A percentile compares a stretch with the other conserved stretches of the same genome.
phyloP scores from a whole-genome alignment of 257 asterid species.

The Linaria vulgaris region DNA sequence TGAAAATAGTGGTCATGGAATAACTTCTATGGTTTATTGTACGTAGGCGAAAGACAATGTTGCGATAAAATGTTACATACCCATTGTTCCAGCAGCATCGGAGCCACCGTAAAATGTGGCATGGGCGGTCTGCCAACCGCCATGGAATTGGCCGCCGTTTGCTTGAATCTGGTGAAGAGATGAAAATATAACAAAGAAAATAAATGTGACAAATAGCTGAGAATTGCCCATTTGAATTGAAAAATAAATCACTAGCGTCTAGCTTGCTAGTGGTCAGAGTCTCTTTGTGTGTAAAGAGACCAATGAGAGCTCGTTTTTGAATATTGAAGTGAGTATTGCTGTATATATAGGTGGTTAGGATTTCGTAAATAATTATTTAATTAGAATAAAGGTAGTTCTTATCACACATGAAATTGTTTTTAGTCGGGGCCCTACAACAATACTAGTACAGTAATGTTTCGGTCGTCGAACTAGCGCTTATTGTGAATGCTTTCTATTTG shows the following conservation, averaged over 20 bases:
- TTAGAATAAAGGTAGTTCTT: background rate
- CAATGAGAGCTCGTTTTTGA: background rate
- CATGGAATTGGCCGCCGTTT: no score
- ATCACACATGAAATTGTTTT: background rate
- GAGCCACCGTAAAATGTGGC: slow-evolving; percentile 20
- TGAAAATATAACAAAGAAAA: slow-evolving; percentile 4
- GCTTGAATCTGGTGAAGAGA: slow-evolving; percentile 1
- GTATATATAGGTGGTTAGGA: slow-evolving; percentile 1
- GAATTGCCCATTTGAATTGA: background rate
- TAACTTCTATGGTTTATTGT: no score
- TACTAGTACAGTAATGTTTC: no score
- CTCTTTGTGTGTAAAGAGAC: background rate
- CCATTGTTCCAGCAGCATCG: slow-evolving; percentile 19
- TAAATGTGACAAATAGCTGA: background rate
- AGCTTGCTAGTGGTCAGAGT: background rate
- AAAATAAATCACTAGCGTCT: background rate
- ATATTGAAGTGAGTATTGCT: background rate
- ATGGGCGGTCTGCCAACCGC: slow-evolving; percentile 15
- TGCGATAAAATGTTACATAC: slow-evolving; percentile 4
- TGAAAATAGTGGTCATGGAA: no score
- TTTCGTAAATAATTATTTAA: background rate
- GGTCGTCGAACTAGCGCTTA: no score
- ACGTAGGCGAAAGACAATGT: no score
- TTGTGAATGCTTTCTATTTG: background rate
- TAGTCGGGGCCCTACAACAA: background rate